These are phyloP conservation scores for Lignosus rhinocerotis DNA, from an alignment of 1,284 basidiomycete species.

Conservation along the genomic window DNA sequence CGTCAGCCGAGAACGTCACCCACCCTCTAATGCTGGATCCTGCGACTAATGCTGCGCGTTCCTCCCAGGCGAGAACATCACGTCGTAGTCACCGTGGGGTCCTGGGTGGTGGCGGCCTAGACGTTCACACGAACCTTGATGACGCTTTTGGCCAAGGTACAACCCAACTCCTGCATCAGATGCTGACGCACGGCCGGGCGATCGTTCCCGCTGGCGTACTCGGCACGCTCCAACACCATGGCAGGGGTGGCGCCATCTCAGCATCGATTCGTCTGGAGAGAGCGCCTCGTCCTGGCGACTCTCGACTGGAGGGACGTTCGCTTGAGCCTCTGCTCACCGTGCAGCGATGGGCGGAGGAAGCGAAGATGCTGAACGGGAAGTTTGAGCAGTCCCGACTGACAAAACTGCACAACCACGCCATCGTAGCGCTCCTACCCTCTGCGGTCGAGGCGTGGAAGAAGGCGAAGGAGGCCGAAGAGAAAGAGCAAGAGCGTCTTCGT, in stretches of 20 bases:
- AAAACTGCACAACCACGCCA: constrained; percentile 73
- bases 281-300: constrained; percentile 48
- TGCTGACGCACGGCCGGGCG: constrained; percentile 59
- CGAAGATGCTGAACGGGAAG: constrained; percentile 77
- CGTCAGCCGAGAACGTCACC: constrained; percentile 64
- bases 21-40: constrained; percentile 84
- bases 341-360: constrained; percentile 92
- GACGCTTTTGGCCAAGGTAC: constrained; percentile 82
- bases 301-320: constrained; percentile 52
- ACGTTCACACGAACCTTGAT: constrained; percentile 74
- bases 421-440: constrained; percentile 80
- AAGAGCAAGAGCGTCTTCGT: constrained; percentile 35
- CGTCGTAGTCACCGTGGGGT: constrained; percentile 58
- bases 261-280: constrained; percentile 65
- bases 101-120: constrained; percentile 48
- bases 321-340: constrained; percentile 81
- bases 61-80: constrained; percentile 48
- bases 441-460: constrained; percentile 60
- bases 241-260: constrained; percentile 47
- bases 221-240: constrained; percentile 51
- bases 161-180: constrained; percentile 81
- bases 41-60: constrained; percentile 44
- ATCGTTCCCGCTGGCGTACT: constrained; percentile 63
- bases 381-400: constrained; percentile 68
- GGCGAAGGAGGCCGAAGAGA: constrained; percentile 54